Conservation (phyloP, 192 early-diverging fungal genomes). For the Coemansia sp. region DNA sequence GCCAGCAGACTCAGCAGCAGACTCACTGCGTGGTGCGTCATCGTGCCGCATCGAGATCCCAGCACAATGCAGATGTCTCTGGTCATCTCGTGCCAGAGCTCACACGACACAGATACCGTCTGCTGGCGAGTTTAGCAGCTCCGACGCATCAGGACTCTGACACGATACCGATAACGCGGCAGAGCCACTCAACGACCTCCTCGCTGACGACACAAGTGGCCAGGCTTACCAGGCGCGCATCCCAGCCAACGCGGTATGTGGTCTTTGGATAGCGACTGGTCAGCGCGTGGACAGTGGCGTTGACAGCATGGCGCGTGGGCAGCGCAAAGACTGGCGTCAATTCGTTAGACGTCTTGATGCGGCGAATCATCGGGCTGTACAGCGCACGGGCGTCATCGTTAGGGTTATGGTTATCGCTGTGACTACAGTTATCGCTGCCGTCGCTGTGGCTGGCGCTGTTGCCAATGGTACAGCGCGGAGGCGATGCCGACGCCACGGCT, state of each 20-base stretch:
- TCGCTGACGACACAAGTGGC: constrained; percentile 47
- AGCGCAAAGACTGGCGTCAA: constrained; percentile 49
- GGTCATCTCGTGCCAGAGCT: not conserved
- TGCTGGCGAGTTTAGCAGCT: no score
- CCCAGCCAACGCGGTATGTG: constrained; percentile 57
- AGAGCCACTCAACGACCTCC: constrained; percentile 53
- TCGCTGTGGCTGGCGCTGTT: not conserved
- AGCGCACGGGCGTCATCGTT: constrained; percentile 20
- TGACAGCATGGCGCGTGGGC: constrained; percentile 50
- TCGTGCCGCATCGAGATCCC: not conserved
- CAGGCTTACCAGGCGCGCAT: constrained; percentile 50
- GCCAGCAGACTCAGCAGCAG: not conserved
- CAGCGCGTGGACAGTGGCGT: constrained; percentile 49
- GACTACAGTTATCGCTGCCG: not conserved
- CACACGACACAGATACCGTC: no score
- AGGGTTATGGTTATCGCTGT: not conserved
- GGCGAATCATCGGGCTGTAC: constrained; percentile 52
- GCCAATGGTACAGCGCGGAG: constrained; percentile 8
- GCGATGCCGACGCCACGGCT: constrained; percentile 38
- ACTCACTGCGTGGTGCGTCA: not conserved
- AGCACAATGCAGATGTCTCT: not conserved
- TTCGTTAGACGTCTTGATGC: constrained; percentile 44
- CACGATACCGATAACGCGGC: constrained; percentile 49
- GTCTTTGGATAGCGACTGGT: constrained; percentile 54
- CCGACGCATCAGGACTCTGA: constrained; percentile 26